phyloP scores from a whole-genome alignment of 345 rosid genomes.

The Syzygium aromaticum region DNA sequence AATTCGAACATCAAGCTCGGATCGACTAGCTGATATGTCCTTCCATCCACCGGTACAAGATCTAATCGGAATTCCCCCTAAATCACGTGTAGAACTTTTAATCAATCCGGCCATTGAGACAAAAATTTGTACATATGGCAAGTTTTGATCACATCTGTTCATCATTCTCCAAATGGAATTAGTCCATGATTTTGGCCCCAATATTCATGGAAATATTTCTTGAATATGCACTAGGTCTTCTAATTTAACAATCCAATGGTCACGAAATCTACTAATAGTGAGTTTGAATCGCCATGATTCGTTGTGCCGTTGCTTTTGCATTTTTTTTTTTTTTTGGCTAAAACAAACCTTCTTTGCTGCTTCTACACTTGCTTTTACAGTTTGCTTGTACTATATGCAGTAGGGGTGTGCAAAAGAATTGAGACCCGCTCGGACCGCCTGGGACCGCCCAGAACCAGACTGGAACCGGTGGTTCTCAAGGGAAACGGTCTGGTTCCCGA shows the following conservation, averaged over 20 bases:
- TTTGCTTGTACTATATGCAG: neutral
- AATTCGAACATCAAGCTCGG: neutral
- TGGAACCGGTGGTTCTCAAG: too few species aligned
- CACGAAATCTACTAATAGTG: neutral
- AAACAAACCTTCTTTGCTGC: neutral
- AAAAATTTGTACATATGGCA: neutral
- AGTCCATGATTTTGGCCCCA: neutral
- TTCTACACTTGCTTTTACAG: neutral
- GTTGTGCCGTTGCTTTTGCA: neutral
- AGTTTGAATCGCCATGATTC: neutral
- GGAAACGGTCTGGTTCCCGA: too few species aligned
- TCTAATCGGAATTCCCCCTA: neutral
- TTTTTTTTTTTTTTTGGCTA: neutral
- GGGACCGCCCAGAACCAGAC: too few species aligned
- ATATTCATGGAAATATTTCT: neutral
- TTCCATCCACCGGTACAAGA: neutral
- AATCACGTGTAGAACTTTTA: neutral
- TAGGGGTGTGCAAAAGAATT: too few species aligned
- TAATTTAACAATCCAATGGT: neutral
- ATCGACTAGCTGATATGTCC: neutral
- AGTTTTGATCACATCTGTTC: neutral
- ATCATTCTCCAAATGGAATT: neutral
- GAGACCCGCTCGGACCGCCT: too few species aligned
- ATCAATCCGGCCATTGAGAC: neutral
- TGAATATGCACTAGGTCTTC: neutral